Evolutionary conservation across 257 asterid genomes (phyloP).

Genomic region (Fraxinus americana): DNA sequence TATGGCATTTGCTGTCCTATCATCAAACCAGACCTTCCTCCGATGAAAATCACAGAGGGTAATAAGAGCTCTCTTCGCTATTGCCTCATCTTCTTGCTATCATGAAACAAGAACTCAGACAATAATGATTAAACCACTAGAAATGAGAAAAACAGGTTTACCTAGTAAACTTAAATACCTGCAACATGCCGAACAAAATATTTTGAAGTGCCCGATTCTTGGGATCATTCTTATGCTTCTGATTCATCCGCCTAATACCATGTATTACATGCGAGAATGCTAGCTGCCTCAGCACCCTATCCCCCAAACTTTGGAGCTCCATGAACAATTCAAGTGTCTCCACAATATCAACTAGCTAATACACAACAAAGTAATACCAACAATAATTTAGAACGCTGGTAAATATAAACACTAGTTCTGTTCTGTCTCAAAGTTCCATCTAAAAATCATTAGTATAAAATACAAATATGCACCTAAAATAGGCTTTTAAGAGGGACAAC

Average conservation of each 20-base stretch:
- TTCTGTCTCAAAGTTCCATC: background rate
- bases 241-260: conserved; percentile 73
- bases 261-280: conserved; percentile 79
- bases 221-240: conserved; percentile 82
- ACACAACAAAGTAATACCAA: conserved; percentile 22
- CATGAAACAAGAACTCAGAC: conserved; percentile 20
- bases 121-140: conserved; percentile 16
- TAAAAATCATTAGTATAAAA: background rate
- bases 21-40: conserved; percentile 88
- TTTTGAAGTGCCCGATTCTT: conserved; percentile 81
- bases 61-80: conserved; percentile 78
- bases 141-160: conserved; percentile 15
- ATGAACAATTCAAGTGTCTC: conserved; percentile 74
- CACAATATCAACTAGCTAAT: conserved; percentile 62
- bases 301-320: conserved; percentile 92
- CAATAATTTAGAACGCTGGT: background rate
- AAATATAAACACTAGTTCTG: background rate
- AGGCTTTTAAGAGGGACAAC: background rate
- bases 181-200: conserved; percentile 70
- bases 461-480: background rate
- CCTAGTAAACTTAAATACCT: conserved; percentile 48
- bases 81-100: conserved; percentile 89
- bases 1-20: conserved; percentile 90
- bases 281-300: conserved; percentile 54
- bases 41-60: conserved; percentile 81